Evolutionary conservation across 345 rosid genomes (phyloP).

Genomic region (Carallia brachiata): DNA sequence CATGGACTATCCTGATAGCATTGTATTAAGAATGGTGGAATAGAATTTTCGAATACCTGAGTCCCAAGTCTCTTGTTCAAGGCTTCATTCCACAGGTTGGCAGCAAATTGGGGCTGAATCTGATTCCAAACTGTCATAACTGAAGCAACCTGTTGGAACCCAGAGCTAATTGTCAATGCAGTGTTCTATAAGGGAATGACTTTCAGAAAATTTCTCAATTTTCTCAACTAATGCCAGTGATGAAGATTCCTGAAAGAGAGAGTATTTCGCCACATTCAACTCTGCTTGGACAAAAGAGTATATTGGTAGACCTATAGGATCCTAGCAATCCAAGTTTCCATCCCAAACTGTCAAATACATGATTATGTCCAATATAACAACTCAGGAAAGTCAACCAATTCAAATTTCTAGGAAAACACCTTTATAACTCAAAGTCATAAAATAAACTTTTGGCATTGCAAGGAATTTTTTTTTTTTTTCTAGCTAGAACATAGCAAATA

Average conservation of each 20-base stretch:
- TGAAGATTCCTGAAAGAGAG: neutral
- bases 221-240: neutral
- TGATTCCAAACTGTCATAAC: slow-evolving; percentile 94
- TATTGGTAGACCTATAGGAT: too few species aligned
- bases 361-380: too few species aligned
- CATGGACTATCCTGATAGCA: neutral
- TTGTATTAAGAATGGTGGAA: neutral
- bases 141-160: slow-evolving; percentile 76
- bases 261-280: neutral
- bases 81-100: slow-evolving; percentile 95
- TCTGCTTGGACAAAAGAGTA: neutral
- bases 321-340: too few species aligned
- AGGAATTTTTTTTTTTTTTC: too few species aligned
- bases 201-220: neutral
- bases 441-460: too few species aligned
- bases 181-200: too few species aligned
- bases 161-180: slow-evolving; percentile 3
- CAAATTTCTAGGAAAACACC: too few species aligned
- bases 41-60: slow-evolving; percentile 37
- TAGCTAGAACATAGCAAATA: too few species aligned
- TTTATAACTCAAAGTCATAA: too few species aligned
- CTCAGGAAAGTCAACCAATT: too few species aligned
- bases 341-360: too few species aligned
- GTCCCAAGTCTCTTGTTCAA: slow-evolving; percentile 93
- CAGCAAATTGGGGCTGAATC: slow-evolving; percentile 87